phyloP scores from a whole-genome alignment of 139 green algal genomes.

The Picochlorum sp. region DNA sequence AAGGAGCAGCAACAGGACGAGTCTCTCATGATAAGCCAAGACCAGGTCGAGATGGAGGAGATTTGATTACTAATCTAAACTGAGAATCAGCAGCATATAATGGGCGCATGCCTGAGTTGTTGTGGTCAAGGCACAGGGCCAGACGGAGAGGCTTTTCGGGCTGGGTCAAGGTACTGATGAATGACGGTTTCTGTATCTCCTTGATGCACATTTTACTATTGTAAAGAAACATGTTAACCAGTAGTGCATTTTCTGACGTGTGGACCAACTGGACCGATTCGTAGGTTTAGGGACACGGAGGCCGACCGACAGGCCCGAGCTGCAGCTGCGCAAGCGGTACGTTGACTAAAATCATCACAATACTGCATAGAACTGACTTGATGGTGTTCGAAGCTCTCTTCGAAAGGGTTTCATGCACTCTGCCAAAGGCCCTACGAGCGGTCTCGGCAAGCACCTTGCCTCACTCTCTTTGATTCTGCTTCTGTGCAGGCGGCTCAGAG shows the following conservation, averaged over 20 bases:
- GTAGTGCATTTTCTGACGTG: not conserved
- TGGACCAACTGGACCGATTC: not conserved
- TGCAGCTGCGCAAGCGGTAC: constrained; percentile 22
- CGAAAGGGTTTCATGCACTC: too few relatives aligned
- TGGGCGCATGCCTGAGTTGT: constrained; percentile 17
- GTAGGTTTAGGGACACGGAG: constrained; percentile 11
- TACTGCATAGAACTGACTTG: too few relatives aligned
- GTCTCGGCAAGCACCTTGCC: not conserved
- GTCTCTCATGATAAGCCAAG: not conserved
- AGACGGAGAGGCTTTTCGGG: constrained; percentile 13
- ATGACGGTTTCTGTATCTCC: not conserved
- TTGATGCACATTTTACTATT: not conserved
- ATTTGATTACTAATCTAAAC: not conserved
- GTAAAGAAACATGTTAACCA: too few relatives aligned
- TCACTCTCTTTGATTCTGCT: not conserved
- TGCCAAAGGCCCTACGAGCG: too few relatives aligned
- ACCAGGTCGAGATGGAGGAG: constrained; percentile 6
- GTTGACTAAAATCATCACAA: not conserved
- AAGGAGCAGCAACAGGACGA: not conserved
- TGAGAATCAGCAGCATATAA: not conserved
- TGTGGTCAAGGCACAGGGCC: constrained; percentile 24
- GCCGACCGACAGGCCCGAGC: constrained; percentile 8
- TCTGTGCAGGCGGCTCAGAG: constrained; percentile 1
- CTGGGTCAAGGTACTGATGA: constrained; percentile 5
- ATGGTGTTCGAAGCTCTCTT: too few relatives aligned